Base-by-base conservation (phyloP, 1,139 yeast genomes). In the Kurtzmaniella natalensis region DNA sequence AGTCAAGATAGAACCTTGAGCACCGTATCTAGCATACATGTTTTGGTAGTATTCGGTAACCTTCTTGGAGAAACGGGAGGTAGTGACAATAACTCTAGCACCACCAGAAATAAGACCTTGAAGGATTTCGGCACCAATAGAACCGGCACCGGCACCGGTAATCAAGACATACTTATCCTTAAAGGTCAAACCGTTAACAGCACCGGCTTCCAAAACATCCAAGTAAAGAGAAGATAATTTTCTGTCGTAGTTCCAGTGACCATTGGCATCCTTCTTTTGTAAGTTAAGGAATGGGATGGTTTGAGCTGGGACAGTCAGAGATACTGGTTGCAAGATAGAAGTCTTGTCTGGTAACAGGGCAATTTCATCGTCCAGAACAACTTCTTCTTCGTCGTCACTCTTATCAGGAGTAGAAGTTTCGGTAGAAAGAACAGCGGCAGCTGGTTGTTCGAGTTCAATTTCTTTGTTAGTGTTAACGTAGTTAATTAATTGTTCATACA, bases 121-220 rank as follows among this genome's bases (percentile, higher is more conserved):
- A 59, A 92, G 73, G 47, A 92, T 78, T 64, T 92, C 96, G 41
- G 96, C 96, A 66, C 97, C 98, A 59, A 92, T 92, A 35, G 98
- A 92, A 34, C 97, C 98, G 36, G 87, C 92, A 72, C 98, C 98
- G 35, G 97, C 97, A 71, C 98, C 98, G 35, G 98, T 92, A 49
- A 92, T 74, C 55, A 92, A 77, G 35, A 89, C 96, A 47, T 81
- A 80, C 65, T 88, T 92, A 61, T 80, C 86, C 60, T 83, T 81
- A 72, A 81, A 92, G 26, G 95, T 76, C 42, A 88, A 76, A 67
- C 98, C 98, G 49, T 88, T 82, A 44, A 87, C 77, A 31, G 98
- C 96, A 56, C 94, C 95, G 44, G 76, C 72, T 65, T 92, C 97
- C 56, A 92, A 79, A 38, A 94, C 94, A 57, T 88, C 92, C 59